These are phyloP conservation scores for Pisolithus tinctorius DNA, from an alignment of 768 basidiomycete genomes.

Conservation along the genomic window DNA sequence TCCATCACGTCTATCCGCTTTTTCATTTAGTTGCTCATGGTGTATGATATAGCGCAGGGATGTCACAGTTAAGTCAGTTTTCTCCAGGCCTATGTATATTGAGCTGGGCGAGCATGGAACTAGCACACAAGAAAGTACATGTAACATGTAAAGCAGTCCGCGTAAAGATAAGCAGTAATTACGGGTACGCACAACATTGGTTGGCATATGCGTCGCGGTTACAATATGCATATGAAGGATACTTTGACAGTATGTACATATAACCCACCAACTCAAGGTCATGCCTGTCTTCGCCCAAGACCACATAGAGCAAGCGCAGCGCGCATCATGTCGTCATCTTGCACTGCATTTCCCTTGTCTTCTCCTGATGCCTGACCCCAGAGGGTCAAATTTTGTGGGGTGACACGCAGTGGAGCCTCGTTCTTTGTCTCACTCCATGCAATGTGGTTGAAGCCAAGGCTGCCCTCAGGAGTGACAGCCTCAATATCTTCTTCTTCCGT, in stretches of 20 bases:
- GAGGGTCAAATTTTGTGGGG: not conserved
- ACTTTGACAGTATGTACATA: not conserved
- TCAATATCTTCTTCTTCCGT: constrained; percentile 65
- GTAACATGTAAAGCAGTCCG: too few species aligned
- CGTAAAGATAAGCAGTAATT: too few species aligned
- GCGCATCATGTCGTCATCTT: constrained; percentile 64
- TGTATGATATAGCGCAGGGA: too few species aligned
- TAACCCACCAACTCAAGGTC: not conserved
- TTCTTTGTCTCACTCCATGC: constrained; percentile 26
- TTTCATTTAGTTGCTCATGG: too few species aligned
- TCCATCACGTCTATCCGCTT: too few species aligned
- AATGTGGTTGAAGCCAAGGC: constrained; percentile 36
- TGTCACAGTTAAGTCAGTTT: too few species aligned
- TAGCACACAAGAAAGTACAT: too few species aligned
- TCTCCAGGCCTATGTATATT: too few species aligned
- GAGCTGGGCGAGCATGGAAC: too few species aligned
- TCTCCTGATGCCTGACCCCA: not conserved
- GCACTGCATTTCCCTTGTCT: constrained; percentile 15
- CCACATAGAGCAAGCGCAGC: constrained; percentile 59
- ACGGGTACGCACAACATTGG: too few species aligned
- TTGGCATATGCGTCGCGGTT: too few species aligned
- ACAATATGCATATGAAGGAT: too few species aligned
- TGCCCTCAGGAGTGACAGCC: constrained; percentile 57
- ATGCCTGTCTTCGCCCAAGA: constrained; percentile 25
- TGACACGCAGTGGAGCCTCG: not conserved